Evolutionary conservation across 306 rosid genomes (phyloP), one percentile per base, ranked within the genome.

Genomic region (Bauhinia variegata): DNA sequence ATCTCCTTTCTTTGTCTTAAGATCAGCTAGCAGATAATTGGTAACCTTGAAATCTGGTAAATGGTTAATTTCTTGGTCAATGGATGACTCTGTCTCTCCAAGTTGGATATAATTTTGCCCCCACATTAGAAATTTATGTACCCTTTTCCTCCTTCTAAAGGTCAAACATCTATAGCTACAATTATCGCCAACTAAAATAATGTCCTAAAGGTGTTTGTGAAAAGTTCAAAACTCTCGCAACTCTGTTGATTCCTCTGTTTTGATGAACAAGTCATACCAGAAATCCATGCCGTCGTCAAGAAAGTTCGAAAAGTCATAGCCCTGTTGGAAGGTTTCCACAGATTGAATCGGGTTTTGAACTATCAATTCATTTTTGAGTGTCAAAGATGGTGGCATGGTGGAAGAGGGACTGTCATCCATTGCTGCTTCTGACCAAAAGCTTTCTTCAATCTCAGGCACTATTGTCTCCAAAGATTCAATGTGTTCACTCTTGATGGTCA

Each of bases 231-330:
- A 83, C 33, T 79, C 85, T 39, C 86, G 85, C 55, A 86, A 62
- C 44, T 84, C 84, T 4, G 71, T 68, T 44, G 86, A 58, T 10
- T 84, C 93, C 30, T 66, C 85, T 6, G 93, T 72, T 76, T 64
- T 83, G 48, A 80, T 58, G 75, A 89, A 84, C 49, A 93, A 67
- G 34, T 83, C 82, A 68, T 75, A 89, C 98, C 98, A 93, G 71
- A 93, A 93, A 34, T 86, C 91, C 96, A 88, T 86, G 68, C 78
- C 83, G 4, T 93, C 89, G 6, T 80, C 88, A 6, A 78, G 86
- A 15, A 75, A 44, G 59, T 49, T 67, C 42, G 78, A 54, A 67
- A 46, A 50, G 19, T 8, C 63, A 59, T 17, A 43, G 13, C 67
- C 72, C 19, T 63, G 57, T 23, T 77, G 77, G 62, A 69, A 59